These are phyloP conservation scores for Silene latifolia DNA, from an alignment of 148 eudicot species.

Conservation along the genomic window DNA sequence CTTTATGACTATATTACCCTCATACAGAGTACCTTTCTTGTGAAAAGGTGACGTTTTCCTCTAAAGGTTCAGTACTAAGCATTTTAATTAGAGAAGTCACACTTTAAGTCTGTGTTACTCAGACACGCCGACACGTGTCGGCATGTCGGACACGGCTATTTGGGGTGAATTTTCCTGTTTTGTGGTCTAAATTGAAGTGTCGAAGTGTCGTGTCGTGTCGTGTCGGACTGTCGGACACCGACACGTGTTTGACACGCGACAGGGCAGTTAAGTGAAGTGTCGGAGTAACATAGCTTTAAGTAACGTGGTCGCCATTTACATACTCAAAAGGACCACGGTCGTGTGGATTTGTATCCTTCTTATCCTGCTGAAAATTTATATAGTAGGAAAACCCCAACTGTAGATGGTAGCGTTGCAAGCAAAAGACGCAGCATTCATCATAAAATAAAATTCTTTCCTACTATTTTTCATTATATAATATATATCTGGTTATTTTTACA, in stretches of 20 bases:
- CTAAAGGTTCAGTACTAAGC: not conserved
- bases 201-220: too few species aligned
- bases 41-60: not conserved
- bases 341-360: not conserved
- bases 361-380: not conserved
- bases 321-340: not conserved
- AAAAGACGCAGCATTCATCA: not conserved
- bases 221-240: too few species aligned
- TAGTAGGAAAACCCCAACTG: not conserved
- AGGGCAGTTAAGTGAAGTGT: too few species aligned
- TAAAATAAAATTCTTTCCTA: not conserved
- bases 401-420: not conserved
- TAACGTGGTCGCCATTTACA: not conserved
- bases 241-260: too few species aligned
- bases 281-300: too few species aligned
- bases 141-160: too few species aligned
- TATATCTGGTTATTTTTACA: not conserved
- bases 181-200: too few species aligned
- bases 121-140: too few species aligned
- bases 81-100: not conserved
- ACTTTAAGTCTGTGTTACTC: too few species aligned
- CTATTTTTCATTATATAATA: too few species aligned
- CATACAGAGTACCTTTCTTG: not conserved
- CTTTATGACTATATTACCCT: not conserved
- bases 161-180: too few species aligned